Evolutionary conservation across 768 basidiomycete species (phyloP), one percentile per base, ranked within the genome.

Genomic region (button mushroom (Agaricus bisporus)): DNA sequence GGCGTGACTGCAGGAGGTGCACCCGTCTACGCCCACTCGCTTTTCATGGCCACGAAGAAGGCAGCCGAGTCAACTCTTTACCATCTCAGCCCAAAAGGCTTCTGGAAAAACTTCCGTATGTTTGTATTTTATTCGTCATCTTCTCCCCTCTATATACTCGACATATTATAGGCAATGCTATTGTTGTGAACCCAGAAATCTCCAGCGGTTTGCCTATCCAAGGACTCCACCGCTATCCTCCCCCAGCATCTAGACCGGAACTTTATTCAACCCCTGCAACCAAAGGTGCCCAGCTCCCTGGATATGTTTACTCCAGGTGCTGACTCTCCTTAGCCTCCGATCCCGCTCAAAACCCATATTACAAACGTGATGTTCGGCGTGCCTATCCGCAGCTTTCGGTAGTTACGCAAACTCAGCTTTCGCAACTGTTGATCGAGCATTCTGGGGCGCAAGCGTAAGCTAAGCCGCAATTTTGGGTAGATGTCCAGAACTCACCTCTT

Each of bases 71-170:
- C 87, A 36, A 94, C 90, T 2, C 78, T 92, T 42, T 97, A 97
- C 70, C 94, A 97, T 66, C 80, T 92, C 61, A 82, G 81, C 62
- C 85, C 88, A 22, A 84, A 86, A 69, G 93, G 94, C 8, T 95
- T 95, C 68, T 95, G 94, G 94, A 95, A 95, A 82, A 92, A 88
- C 74, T 92, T 97, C 65, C 83, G 93, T 93, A 61, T 56, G 91
- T 76, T 57, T n/a, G 32, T 32, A 4, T 32, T 32, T 8, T 29
- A 2, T 41, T 10, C 9, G 36, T 26, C 39, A 17, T 50, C 17
- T n/a, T 41, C 20, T 28, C 17, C 26, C 5, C 0, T 38, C 38
- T 17, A 41, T 22, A 55, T 26, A 57, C 49, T 58, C 3, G 58
- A 45, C 22, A 22, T 45, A 41, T 47, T 51, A 32, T 71, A 95